Percentiles rank a stretch among this genome's conserved stretches.
Evolutionary conservation across 78 protist species (phyloP).

Genomic region (Capsaspora owczarzaki): DNA sequence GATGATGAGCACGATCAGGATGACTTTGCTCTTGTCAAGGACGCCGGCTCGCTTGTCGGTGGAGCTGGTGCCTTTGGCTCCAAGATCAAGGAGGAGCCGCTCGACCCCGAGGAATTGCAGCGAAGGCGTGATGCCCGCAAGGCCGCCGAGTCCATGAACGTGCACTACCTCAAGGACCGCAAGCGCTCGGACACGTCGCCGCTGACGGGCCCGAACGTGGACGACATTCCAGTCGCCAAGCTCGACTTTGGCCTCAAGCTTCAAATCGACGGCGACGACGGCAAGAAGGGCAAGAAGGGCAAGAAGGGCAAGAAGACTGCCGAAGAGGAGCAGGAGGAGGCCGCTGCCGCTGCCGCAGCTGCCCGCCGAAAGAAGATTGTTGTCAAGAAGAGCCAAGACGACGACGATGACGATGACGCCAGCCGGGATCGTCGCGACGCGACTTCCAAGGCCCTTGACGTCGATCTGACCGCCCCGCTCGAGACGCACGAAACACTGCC

Average conservation of each 20-base stretch:
- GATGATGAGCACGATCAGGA: neutral
- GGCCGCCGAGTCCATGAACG: neutral
- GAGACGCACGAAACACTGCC: conserved; percentile 6
- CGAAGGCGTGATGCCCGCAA: conserved; percentile 9
- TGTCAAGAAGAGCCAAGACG: neutral
- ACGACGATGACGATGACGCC: neutral
- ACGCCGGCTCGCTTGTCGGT: neutral
- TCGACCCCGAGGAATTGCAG: neutral
- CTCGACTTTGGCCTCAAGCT: conserved; percentile 9
- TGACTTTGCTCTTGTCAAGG: neutral
- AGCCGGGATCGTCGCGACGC: neutral
- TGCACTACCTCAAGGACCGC: conserved; percentile 14
- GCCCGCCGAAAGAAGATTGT: neutral
- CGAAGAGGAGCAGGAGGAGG: neutral
- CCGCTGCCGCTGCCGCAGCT: neutral
- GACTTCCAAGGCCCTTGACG: neutral
- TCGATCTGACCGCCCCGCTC: conserved; percentile 20
- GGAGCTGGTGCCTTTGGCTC: neutral
- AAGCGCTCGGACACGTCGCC: neutral
- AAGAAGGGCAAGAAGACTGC: neutral
- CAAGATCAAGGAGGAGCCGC: neutral
- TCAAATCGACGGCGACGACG: neutral
- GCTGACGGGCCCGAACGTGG: neutral
- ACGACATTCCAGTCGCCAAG: neutral
- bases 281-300: conserved; percentile 8